Conservation (phyloP, 169 alveolate genomes). For the Perkinsus olseni region DNA sequence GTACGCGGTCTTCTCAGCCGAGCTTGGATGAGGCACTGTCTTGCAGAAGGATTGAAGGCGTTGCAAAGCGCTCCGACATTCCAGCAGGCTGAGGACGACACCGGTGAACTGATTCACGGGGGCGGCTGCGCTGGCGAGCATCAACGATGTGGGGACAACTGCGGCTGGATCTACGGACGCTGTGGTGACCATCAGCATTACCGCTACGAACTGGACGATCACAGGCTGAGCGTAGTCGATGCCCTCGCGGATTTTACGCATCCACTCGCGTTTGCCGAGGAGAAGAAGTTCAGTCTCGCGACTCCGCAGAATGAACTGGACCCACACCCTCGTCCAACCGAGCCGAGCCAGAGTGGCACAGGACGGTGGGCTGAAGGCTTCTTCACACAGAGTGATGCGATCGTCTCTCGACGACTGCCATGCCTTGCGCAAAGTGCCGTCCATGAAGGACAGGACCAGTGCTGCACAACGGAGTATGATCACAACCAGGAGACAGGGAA, state of each 20-base stretch:
- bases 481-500: neutral
- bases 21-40: neutral
- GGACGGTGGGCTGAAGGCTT: neutral
- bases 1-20: neutral
- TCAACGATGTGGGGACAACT: neutral
- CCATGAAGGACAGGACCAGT: neutral
- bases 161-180: neutral
- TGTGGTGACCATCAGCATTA: neutral
- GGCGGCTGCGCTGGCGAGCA: neutral
- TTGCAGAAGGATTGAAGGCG: neutral
- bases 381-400: neutral
- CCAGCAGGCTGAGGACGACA: neutral
- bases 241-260: neutral
- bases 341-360: neutral
- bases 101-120: neutral
- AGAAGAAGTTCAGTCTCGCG: neutral
- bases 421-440: neutral
- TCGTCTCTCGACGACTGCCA: neutral
- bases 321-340: neutral
- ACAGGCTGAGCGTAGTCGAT: neutral
- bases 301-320: neutral
- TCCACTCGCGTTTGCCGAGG: neutral
- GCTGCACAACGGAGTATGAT: neutral
- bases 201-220: neutral
- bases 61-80: neutral